Conservation (phyloP, 1,284 basidiomycete genomes). For the Ustilago xerochloae region DNA sequence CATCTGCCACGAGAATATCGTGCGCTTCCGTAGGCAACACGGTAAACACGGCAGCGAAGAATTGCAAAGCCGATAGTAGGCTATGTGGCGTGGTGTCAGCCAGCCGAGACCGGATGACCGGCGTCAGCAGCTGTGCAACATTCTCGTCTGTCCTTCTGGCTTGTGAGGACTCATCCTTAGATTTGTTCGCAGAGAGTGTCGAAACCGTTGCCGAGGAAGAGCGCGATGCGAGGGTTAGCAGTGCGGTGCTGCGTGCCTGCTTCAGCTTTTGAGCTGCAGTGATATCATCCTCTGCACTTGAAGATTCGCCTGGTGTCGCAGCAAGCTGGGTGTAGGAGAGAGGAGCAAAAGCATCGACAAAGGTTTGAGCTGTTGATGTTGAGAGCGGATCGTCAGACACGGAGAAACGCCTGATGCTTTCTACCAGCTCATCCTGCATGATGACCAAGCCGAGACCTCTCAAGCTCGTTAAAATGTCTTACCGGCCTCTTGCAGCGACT, state of each 20-base stretch:
- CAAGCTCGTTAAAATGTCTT: neutral
- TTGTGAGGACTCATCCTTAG: neutral
- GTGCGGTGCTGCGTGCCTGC: conserved; percentile 30
- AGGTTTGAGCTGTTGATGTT: conserved; percentile 34
- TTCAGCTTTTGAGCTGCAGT: conserved; percentile 4
- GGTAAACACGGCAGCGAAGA: conserved; percentile 38
- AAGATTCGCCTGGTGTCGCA: neutral
- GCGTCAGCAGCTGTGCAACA: conserved; percentile 31
- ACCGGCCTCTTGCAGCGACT: neutral
- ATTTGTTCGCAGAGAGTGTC: neutral
- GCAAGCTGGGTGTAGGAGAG: conserved; percentile 7
- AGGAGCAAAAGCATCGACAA: conserved; percentile 37
- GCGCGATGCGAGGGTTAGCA: conserved; percentile 32
- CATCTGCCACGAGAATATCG: conserved; percentile 27
- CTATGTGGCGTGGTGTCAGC: conserved; percentile 41
- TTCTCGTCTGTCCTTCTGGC: conserved; percentile 22
- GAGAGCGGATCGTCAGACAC: conserved; percentile 41
- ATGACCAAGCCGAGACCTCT: neutral
- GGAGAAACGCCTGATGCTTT: conserved; percentile 27
- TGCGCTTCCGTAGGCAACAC: conserved; percentile 34
- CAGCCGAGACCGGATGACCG: conserved; percentile 30
- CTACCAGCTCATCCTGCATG: conserved; percentile 27
- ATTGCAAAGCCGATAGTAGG: conserved; percentile 38
- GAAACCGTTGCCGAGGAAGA: conserved; percentile 22
- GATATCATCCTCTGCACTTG: neutral